Base-by-base conservation (phyloP, 345 rosid genomes). In the Heritiera fomes region DNA sequence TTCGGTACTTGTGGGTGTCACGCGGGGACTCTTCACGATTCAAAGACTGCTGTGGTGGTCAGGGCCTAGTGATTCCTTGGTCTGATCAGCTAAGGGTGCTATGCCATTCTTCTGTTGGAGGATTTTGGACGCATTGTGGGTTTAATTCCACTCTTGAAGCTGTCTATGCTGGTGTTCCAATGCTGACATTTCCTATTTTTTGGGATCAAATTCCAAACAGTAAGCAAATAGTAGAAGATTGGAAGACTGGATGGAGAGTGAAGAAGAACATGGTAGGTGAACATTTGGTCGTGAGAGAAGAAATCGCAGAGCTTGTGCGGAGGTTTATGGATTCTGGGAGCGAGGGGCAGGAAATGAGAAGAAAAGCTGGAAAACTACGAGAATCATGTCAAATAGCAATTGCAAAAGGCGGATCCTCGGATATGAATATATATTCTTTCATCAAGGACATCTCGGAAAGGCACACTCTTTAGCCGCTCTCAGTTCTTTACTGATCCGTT, bases 91-190 rank as follows among this genome's bases (percentile, higher is more conserved):
- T 87, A 63, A 84, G 75, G 0, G 97, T 93, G 71, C 7, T 91
- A 53, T 79, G 84, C 7, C 97, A 91, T 68, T 65, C 71, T 71
- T 83, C 88, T 0, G 50, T 91, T 0, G 95, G 89, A 4, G 93
- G 94, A 0, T 93, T 93, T 80, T 90, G 85, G 93, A 83, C 91
- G 0, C 95, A 91, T 73, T 89, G 94, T 11, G 93, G 95, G 11
- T 89, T 86, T 89, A 91, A 87, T 81, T 93, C 97, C 8, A 85
- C 88, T 0, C 28, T 77, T 1, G 95, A 93, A 87, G 97, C 89
- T 13, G 34, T 90, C 8, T 90, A 56, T 68, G 80, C 87, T 0
- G 90, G 92, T 0, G 80, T 86, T 47, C 89, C 94, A 0, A 78
- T 90, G 84, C 86, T 90, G 8, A 71, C 86, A 0, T 90, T 86